Evolutionary conservation across 202 grass and related monocot species (phyloP).

Genomic region (Carex sylvatica): DNA sequence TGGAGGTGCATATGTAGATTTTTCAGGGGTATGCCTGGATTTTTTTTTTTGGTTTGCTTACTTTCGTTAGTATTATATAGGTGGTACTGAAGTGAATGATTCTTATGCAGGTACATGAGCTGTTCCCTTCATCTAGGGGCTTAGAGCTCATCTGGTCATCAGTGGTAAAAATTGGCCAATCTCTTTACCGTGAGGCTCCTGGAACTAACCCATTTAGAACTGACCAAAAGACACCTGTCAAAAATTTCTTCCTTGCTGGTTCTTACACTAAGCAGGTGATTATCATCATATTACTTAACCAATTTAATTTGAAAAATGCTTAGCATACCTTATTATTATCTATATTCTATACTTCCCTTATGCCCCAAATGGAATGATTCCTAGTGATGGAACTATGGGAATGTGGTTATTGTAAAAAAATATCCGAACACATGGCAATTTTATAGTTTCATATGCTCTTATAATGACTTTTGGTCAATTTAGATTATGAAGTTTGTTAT

Average conservation of each 20-base stretch:
- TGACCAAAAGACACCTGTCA: constrained; percentile 89
- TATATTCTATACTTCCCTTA: too few species aligned
- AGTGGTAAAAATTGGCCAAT: constrained; percentile 88
- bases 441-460: too few species aligned
- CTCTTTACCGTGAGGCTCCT: constrained; percentile 90
- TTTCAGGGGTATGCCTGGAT: background rate
- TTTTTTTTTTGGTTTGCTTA: background rate
- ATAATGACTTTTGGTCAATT: too few species aligned
- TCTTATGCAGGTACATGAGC: constrained; percentile 61
- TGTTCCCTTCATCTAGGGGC: constrained; percentile 79
- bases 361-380: too few species aligned
- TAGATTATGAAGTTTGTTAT: too few species aligned
- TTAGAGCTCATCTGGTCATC: constrained; percentile 85
- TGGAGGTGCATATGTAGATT: background rate
- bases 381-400: too few species aligned
- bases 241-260: constrained; percentile 92
- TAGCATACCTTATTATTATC: background rate
- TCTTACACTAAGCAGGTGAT: constrained; percentile 98
- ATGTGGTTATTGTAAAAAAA: too few species aligned
- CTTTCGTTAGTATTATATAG: background rate
- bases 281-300: background rate
- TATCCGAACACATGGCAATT: too few species aligned
- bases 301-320: background rate
- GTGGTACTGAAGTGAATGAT: background rate
- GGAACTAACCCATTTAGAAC: constrained; percentile 93